Conservation (phyloP, 208 protist species). For the Crithidia expoeki region DNA sequence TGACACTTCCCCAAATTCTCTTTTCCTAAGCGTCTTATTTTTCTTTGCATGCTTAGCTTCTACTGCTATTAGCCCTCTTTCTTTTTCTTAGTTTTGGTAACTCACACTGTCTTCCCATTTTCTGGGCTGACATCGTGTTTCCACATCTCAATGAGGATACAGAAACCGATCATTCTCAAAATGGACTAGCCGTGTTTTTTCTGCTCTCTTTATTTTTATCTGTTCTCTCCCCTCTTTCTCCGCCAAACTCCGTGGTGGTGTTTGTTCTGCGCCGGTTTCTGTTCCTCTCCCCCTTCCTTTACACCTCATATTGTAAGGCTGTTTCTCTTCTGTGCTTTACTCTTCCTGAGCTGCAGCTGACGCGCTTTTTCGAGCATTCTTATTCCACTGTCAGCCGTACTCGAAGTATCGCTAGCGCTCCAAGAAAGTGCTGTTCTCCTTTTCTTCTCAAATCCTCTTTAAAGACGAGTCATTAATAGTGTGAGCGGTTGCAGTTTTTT, state of each 20-base stretch:
- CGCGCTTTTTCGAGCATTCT: not conserved
- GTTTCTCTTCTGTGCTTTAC: not conserved
- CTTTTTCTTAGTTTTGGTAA: not conserved
- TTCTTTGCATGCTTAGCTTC: not conserved
- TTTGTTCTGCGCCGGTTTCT: no score
- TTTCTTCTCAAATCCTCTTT: not conserved
- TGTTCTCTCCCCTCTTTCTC: not conserved
- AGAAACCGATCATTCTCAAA: no score
- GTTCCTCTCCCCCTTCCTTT: not conserved
- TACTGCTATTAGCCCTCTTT: not conserved
- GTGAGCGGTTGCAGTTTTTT: not conserved
- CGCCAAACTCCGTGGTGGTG: not conserved
- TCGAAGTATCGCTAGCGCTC: not conserved
- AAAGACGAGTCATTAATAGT: not conserved
- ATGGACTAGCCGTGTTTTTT: no score
- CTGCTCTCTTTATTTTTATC: not conserved
- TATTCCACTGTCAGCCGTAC: not conserved
- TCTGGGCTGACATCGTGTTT: not conserved
- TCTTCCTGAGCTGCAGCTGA: not conserved
- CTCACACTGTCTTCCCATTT: not conserved
- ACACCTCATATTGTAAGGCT: not conserved
- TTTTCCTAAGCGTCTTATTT: conserved; percentile 6
- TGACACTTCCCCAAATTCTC: conserved; percentile 11
- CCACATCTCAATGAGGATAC: not conserved
- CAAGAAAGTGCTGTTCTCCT: not conserved